Conservation (phyloP, 2,329 filamentous ascomycete genomes). For the Microascus cirrosus region DNA sequence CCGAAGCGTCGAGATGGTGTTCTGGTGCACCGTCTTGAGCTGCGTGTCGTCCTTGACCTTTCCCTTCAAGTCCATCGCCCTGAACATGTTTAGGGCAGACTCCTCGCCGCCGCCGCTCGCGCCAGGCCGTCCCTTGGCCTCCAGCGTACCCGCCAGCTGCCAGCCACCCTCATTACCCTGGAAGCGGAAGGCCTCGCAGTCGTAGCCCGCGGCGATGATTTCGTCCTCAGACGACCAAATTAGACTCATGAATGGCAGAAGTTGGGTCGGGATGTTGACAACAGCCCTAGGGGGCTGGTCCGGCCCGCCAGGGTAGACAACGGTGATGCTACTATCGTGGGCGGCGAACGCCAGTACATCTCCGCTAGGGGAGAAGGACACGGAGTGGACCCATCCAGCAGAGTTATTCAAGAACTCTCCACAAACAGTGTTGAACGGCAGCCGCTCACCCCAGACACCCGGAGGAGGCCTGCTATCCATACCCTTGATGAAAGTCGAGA, state of each 20-base stretch:
- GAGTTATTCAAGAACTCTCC: conserved; percentile 94
- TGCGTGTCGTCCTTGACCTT: conserved; percentile 87
- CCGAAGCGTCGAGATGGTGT: conserved; percentile 81
- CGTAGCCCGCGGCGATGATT: conserved; percentile 91
- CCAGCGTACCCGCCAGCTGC: conserved; percentile 72
- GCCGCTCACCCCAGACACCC: conserved; percentile 82
- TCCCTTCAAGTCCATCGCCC: conserved; percentile 96
- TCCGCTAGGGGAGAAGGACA: conserved; percentile 85
- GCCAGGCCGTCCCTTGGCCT: conserved; percentile 56
- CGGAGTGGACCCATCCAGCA: conserved; percentile 91
- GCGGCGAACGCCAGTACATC: conserved; percentile 88
- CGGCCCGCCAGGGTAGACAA: conserved; percentile 86
- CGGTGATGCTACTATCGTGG: conserved; percentile 92
- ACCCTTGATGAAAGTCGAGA: conserved; percentile 94
- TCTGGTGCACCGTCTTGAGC: conserved; percentile 91
- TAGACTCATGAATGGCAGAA: conserved; percentile 84
- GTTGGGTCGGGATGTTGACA: conserved; percentile 77
- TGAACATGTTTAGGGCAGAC: conserved; percentile 94
- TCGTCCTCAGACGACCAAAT: conserved; percentile 88
- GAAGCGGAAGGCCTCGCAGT: conserved; percentile 83
- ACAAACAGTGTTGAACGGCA: conserved; percentile 97
- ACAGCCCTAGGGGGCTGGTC: conserved; percentile 88
- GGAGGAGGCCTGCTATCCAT: conserved; percentile 78
- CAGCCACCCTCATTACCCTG: conserved; percentile 69
- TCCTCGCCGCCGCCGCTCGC: conserved; percentile 63